These are phyloP conservation scores for Bothriochloa decipiens DNA, from an alignment of 176 grass and related monocot species.

Conservation along the genomic window DNA sequence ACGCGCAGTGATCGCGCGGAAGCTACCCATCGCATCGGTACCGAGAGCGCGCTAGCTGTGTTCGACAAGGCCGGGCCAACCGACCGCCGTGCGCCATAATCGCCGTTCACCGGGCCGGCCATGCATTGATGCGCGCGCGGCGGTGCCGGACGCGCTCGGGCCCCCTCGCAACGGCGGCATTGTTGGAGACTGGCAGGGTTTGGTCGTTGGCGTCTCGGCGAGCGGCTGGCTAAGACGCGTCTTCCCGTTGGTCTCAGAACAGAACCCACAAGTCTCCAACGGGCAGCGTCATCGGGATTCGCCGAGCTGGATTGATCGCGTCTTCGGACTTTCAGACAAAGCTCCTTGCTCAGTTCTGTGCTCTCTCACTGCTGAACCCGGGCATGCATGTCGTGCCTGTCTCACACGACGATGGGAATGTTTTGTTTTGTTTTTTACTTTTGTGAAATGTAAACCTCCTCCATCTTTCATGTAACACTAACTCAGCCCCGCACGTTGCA, in stretches of 20 bases:
- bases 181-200: background rate
- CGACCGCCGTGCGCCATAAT: constrained; percentile 43
- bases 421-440: too few species aligned
- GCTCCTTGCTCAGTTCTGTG: too few species aligned
- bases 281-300: background rate
- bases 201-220: background rate
- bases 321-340: too few species aligned
- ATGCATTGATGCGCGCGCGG: constrained; percentile 34
- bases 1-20: constrained; percentile 33
- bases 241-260: background rate
- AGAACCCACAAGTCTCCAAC: background rate
- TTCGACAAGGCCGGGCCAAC: constrained; percentile 47
- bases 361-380: too few species aligned
- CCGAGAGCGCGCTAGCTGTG: constrained; percentile 14
- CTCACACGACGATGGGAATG: too few species aligned
- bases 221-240: background rate
- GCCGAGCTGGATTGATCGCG: too few species aligned
- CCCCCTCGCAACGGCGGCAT: background rate
- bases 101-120: background rate
- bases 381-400: too few species aligned
- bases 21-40: constrained; percentile 1
- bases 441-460: too few species aligned
- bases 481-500: too few species aligned
- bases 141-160: background rate
- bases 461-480: too few species aligned